phyloP scores from a whole-genome alignment of 2,329 filamentous ascomycete species.

The Clonostachys sp. region DNA sequence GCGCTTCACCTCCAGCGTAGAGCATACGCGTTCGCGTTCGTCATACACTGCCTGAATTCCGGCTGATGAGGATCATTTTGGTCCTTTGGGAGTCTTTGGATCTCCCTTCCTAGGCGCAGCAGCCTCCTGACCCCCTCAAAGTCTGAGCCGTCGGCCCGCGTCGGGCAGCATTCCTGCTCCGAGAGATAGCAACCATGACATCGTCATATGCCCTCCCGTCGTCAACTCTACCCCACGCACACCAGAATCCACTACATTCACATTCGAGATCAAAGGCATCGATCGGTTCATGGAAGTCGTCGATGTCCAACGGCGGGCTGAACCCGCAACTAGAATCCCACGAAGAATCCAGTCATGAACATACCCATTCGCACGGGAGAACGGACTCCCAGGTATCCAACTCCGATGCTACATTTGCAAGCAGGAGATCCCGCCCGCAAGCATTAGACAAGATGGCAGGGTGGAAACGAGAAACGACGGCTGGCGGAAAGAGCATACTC shows the following conservation, averaged over 20 bases:
- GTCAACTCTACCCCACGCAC: slow-evolving; percentile 40
- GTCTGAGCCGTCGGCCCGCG: too few relatives aligned
- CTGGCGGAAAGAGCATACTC: slow-evolving; percentile 32
- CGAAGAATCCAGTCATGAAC: slow-evolving; percentile 8
- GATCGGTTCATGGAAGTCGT: slow-evolving; percentile 30
- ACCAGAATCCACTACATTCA: slow-evolving; percentile 34
- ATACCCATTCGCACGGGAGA: slow-evolving; percentile 18
- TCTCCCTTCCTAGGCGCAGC: too few relatives aligned
- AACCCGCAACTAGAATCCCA: slow-evolving; percentile 22
- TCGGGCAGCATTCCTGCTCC: neutral
- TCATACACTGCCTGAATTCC: too few relatives aligned
- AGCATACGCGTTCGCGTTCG: too few relatives aligned
- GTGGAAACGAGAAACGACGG: slow-evolving; percentile 33
- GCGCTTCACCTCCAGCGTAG: too few relatives aligned
- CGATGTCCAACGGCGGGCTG: slow-evolving; percentile 23
- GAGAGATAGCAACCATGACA: slow-evolving; percentile 28
- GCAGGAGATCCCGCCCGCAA: slow-evolving; percentile 13
- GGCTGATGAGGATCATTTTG: too few relatives aligned
- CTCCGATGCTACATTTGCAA: slow-evolving; percentile 3
- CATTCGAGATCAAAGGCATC: slow-evolving; percentile 29
- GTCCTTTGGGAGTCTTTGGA: too few relatives aligned
- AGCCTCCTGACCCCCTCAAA: too few relatives aligned
- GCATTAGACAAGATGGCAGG: slow-evolving; percentile 26
- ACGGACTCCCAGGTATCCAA: slow-evolving; percentile 15
- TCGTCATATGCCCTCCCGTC: slow-evolving; percentile 51